A percentile compares a stretch with the other conserved stretches of the same genome.
phyloP scores from a whole-genome alignment of 1,284 basidiomycete genomes.

The Leccinum pachyderme region DNA sequence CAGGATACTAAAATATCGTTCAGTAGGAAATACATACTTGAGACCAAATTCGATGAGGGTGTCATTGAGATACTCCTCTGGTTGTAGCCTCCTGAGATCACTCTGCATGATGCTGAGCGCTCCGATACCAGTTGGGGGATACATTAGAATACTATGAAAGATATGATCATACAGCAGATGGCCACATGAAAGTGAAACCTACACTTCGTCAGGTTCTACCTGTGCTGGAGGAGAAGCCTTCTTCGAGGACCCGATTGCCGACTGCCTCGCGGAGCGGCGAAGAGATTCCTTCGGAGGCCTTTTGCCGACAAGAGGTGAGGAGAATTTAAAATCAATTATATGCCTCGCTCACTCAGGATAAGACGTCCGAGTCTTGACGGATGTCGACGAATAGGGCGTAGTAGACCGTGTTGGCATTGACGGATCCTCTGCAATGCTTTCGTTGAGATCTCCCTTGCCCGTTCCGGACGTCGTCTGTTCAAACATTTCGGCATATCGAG shows the following conservation, averaged over 20 bases:
- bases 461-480: constrained; percentile 8
- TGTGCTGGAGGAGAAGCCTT: constrained; percentile 31
- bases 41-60: constrained; percentile 94
- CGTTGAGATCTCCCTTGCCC: background rate
- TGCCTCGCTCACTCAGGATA: constrained; percentile 20
- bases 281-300: constrained; percentile 8
- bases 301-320: constrained; percentile 10
- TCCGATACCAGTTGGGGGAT: constrained; percentile 66
- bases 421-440: background rate
- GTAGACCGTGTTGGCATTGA: constrained; percentile 7
- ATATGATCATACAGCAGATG: background rate
- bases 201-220: constrained; percentile 65
- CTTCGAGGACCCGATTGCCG: constrained; percentile 14
- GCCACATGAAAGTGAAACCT: constrained; percentile 10
- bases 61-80: constrained; percentile 90
- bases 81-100: constrained; percentile 73
- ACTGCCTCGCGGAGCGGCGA: constrained; percentile 36
- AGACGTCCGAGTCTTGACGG: constrained; percentile 11
- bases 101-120: constrained; percentile 76
- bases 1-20: background rate
- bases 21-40: constrained; percentile 53
- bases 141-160: constrained; percentile 63
- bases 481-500: constrained; percentile 17
- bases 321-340: background rate
- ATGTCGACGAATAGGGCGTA: constrained; percentile 23